Conservation (phyloP, 2,329 filamentous ascomycete genomes). For the Botrytis tulipae region DNA sequence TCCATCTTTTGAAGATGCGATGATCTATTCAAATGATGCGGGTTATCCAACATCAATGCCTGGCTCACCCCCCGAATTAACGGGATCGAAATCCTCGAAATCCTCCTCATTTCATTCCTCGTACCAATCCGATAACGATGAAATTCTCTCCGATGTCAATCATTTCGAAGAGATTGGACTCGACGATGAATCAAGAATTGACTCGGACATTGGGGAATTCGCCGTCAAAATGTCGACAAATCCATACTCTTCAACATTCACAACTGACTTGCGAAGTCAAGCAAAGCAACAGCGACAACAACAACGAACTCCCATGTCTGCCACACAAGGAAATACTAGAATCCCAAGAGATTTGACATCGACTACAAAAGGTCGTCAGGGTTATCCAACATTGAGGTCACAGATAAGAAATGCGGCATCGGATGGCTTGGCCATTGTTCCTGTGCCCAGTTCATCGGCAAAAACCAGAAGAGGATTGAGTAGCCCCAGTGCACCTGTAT, state of each 20-base stretch:
- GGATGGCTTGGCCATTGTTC: conserved; percentile 36
- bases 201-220: conserved; percentile 36
- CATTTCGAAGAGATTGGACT: conserved; percentile 95
- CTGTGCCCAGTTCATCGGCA: conserved; percentile 27
- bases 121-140: conserved; percentile 68
- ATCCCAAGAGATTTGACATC: conserved; percentile 37
- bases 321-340: conserved; percentile 28
- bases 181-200: conserved; percentile 58
- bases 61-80: conserved; percentile 75
- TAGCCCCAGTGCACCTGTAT: conserved; percentile 30
- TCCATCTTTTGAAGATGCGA: conserved; percentile 35
- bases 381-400: conserved; percentile 31
- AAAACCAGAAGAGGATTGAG: conserved; percentile 29
- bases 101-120: conserved; percentile 85
- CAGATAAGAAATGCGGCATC: conserved; percentile 32
- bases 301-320: conserved; percentile 31
- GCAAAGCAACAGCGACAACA: conserved; percentile 28
- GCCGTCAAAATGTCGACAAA: conserved; percentile 32
- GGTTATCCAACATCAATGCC: conserved; percentile 42
- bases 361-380: conserved; percentile 26
- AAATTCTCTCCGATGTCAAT: conserved; percentile 67
- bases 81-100: conserved; percentile 83
- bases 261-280: conserved; percentile 30
- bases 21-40: conserved; percentile 30
- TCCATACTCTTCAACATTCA: conserved; percentile 34